Base-by-base conservation (phyloP, 805 yeast species). In the Yamadazyma tumulicola region DNA sequence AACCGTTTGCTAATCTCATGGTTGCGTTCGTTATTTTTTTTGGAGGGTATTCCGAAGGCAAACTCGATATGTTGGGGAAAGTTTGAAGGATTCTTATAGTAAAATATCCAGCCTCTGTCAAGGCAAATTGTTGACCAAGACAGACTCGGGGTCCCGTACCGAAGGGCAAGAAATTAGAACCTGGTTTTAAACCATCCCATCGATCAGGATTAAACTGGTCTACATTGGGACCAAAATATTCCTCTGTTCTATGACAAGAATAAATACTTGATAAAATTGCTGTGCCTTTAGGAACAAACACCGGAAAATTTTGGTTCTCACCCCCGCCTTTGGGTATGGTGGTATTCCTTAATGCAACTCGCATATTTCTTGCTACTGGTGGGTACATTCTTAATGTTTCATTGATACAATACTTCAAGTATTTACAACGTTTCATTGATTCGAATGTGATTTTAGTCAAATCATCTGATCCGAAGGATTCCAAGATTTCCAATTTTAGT, bases 121-220 rank as follows among this genome's bases (percentile, higher is more conserved):
- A 62, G 2, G 78, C 79, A 53, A 71, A 72, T 51, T 73, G 78
- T 57, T 74, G 77, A 26, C 79, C 79, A 37, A 74, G 56, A 47
- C 79, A 74, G 35, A 74, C 70, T 40, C 79, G 54, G 12, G 78
- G 78, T 3, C 79, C 79, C 25, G 77, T 77, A 41, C 72, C 70
- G 54, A 72, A 72, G 18, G 77, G 77, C 21, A 72, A 49, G 50
- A 64, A 72, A 12, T 68, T 67, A 76, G 76, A 72, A 4, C 69
- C 66, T 29, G 61, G 54, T 34, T 47, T 49, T 38, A 61, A 61
- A 21, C 45, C 45, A 28, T 57, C 57, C 79, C 79, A 74, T 38
- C 79, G 57, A 42, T 67, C 74, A 5, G 79, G 79, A 17, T 61
- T 52, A 51, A 70, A 73, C 34, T 45, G 58, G 14, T 45, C 41